These are phyloP conservation scores for Solanum appendiculatum DNA, from an alignment of 257 asterid species.

Conservation along the genomic window DNA sequence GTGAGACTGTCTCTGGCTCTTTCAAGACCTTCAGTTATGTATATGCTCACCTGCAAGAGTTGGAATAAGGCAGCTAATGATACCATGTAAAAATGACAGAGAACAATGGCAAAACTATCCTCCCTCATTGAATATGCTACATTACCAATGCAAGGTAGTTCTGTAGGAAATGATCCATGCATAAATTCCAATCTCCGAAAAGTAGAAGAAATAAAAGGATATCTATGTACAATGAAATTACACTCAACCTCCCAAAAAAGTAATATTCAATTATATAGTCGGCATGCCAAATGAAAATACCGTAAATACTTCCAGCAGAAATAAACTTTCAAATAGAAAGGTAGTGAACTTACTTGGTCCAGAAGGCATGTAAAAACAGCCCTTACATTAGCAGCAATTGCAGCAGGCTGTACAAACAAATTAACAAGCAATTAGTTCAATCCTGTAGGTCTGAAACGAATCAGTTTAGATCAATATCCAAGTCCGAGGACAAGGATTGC, in stretches of 20 bases:
- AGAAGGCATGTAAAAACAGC: constrained; percentile 89
- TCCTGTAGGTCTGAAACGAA: not conserved
- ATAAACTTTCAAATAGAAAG: constrained; percentile 4
- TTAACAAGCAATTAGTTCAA: constrained; percentile 6
- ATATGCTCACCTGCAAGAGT: constrained; percentile 59
- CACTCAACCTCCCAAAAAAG: not conserved
- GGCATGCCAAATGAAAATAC: not conserved
- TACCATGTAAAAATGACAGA: not conserved
- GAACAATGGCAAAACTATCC: not conserved
- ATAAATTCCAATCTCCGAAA: not conserved
- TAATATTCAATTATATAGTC: not conserved
- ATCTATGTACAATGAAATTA: not conserved
- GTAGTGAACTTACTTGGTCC: constrained; percentile 59
- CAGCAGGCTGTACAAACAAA: constrained; percentile 61
- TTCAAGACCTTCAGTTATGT: constrained; percentile 95
- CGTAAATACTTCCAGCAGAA: constrained; percentile 4
- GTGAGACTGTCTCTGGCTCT: constrained; percentile 88
- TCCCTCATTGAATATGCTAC: not conserved
- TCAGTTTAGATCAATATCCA: not conserved
- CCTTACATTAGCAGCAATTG: constrained; percentile 77
- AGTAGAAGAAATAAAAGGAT: not conserved
- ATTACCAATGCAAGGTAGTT: not conserved
- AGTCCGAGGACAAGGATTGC: not conserved
- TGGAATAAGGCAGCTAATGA: constrained; percentile 3
- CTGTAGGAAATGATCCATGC: not conserved